These are phyloP conservation scores for Xerocomellus amylosporus DNA, from an alignment of 768 basidiomycete genomes.

Conservation along the genomic window DNA sequence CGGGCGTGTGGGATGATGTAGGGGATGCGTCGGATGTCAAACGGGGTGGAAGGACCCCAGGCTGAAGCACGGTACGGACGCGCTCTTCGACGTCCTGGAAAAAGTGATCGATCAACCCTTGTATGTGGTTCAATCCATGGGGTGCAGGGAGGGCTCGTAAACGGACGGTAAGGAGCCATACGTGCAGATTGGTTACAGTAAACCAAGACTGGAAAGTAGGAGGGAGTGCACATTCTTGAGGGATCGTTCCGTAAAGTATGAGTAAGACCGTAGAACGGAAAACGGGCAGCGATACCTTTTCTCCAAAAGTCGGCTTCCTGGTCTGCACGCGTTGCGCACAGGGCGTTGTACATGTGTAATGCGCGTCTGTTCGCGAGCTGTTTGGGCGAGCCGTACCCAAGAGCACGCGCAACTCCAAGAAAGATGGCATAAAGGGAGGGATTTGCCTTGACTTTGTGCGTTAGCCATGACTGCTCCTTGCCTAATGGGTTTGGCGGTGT, in stretches of 20 bases:
- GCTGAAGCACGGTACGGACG: constrained; percentile 75
- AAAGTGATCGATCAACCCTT: constrained; percentile 90
- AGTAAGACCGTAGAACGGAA: not conserved
- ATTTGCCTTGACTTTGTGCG: constrained; percentile 49
- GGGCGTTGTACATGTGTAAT: constrained; percentile 52
- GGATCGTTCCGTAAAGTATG: not conserved
- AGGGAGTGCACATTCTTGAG: constrained; percentile 74
- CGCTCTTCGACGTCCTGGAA: constrained; percentile 93
- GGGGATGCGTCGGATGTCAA: constrained; percentile 11
- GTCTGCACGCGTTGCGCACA: constrained; percentile 58
- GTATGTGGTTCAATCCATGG: constrained; percentile 66
- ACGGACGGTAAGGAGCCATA: constrained; percentile 88
- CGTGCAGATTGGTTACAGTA: constrained; percentile 86
- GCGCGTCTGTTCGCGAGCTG: constrained; percentile 62
- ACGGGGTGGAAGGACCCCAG: constrained; percentile 36
- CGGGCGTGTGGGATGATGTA: constrained; percentile 1
- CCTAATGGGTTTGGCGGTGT: not conserved
- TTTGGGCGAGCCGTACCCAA: constrained; percentile 61
- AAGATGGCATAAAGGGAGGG: constrained; percentile 47
- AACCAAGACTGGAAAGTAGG: constrained; percentile 98
- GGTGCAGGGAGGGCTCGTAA: constrained; percentile 75
- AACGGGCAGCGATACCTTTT: constrained; percentile 44
- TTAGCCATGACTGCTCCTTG: constrained; percentile 51
- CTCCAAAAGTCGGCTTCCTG: constrained; percentile 63
- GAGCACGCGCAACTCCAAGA: constrained; percentile 42